Percentiles rank a stretch among this genome's conserved stretches.
Conservation (phyloP, 805 yeast species). For the Kodamaea kaohsiungensis region DNA sequence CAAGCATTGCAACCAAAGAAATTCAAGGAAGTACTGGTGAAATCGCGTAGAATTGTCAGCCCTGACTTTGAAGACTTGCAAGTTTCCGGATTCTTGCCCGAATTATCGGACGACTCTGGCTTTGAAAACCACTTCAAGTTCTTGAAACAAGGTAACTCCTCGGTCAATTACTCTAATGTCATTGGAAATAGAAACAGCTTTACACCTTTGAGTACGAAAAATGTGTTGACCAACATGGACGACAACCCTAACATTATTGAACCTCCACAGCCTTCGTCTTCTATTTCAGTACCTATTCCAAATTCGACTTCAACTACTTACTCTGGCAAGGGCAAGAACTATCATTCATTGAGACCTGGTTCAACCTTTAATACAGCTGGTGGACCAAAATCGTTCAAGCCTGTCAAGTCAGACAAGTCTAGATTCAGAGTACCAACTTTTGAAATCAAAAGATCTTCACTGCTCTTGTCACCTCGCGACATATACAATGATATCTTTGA, state of each 20-base stretch:
- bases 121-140: constrained; percentile 45
- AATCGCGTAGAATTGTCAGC: constrained; percentile 43
- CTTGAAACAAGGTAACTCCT: constrained; percentile 22
- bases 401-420: constrained; percentile 17
- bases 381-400: constrained; percentile 1
- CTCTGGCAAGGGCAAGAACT: background rate
- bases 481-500: constrained; percentile 41
- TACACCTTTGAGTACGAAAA: constrained; percentile 30
- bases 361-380: constrained; percentile 1
- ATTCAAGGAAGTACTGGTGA: constrained; percentile 43
- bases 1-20: constrained; percentile 27
- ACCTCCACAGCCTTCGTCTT: constrained; percentile 17
- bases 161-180: constrained; percentile 16
- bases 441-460: constrained; percentile 39
- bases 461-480: constrained; percentile 37
- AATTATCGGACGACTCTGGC: constrained; percentile 49
- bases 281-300: background rate
- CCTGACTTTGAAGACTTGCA: constrained; percentile 44
- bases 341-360: constrained; percentile 6
- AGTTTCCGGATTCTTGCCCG: constrained; percentile 46
- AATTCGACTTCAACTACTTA: background rate
- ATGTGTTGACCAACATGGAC: constrained; percentile 28
- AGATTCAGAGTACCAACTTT: constrained; percentile 43
- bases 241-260: constrained; percentile 16
- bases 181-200: constrained; percentile 22